phyloP scores from a whole-genome alignment of 495 filamentous ascomycete species.

The Trichoderma asperelloides region DNA sequence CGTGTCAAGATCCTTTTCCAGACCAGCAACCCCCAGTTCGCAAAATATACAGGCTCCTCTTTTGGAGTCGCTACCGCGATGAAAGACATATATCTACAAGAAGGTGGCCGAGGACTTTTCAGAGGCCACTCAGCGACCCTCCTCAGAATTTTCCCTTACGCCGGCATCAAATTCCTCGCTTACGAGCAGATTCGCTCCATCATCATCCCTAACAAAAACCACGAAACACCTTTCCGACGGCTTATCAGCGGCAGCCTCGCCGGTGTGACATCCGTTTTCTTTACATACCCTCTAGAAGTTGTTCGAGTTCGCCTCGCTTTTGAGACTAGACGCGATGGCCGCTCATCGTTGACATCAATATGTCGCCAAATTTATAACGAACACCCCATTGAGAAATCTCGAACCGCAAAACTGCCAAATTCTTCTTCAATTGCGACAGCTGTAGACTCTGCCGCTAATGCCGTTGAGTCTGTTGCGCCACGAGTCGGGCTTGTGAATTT shows the following conservation, averaged over 20 bases:
- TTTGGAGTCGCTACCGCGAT: conserved; percentile 68
- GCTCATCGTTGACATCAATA: conserved; percentile 59
- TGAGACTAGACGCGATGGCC: conserved; percentile 65
- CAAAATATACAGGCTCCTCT: conserved; percentile 86
- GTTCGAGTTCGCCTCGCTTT: conserved; percentile 89
- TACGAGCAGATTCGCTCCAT: conserved; percentile 86
- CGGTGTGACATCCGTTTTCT: conserved; percentile 83
- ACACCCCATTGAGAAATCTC: conserved; percentile 22
- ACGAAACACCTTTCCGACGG: conserved; percentile 74
- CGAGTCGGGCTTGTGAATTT: conserved; percentile 74
- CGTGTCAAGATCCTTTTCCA: conserved; percentile 99
- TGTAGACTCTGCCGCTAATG: conserved; percentile 20
- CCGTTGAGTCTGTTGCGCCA: conserved; percentile 37
- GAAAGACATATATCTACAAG: conserved; percentile 66
- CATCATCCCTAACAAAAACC: conserved; percentile 56
- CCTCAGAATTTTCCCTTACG: conserved; percentile 93
- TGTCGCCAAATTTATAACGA: conserved; percentile 81
- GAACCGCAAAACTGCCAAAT: conserved; percentile 8
- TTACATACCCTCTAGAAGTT: conserved; percentile 90
- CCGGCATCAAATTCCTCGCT: conserved; percentile 92
- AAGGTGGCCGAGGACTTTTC: conserved; percentile 71
- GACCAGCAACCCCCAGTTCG: conserved; percentile 84
- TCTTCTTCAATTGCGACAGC: conserved; percentile 16
- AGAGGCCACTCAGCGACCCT: conserved; percentile 91
- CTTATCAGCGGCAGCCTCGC: conserved; percentile 72